Base-by-base conservation (phyloP, 805 yeast species). In the Candida anglica region DNA sequence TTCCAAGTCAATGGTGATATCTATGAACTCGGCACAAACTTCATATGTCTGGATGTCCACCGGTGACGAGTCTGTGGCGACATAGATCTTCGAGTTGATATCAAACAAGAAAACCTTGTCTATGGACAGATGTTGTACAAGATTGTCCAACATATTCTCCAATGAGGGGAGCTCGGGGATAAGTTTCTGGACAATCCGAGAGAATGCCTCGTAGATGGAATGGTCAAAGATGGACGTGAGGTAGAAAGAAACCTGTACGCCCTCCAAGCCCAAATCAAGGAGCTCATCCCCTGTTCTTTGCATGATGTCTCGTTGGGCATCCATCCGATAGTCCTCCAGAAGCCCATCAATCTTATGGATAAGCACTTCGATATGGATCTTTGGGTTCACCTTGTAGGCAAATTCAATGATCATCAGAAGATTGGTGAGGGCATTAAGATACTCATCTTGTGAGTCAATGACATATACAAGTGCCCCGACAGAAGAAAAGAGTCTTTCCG, bases 321-420 rank as follows among this genome's bases (percentile, higher is more conserved):
- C 98, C 33, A 87, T 71, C 40, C 96, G 72, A 56, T 86, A 93
- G 57, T 93, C 98, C 50, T 93, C 98, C 36, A 87, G 78, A 27
- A 91, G 69, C 0, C 98, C 98, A 53, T 93, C 98, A 34, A 93
- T 91, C 56, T 93, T 93, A 61, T 93, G 98, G 29, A 93, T 88
- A 35, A 93, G 70, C 3, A 91, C 95, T 58, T 93, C 98, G 32
- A 93, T 81, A 52, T 88, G 86, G 31, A 91, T 81, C 23, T 69
- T 69, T 3, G 96, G 96, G 48, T 89, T 87, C 26, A 83, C 82
- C 47, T 80, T 79, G 52, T 83, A 79, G 0, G 96, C 97, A 48
- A 80, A 84, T 51, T 86, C 93, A 39, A 89, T 82, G 41, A 93
- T 87, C 70, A 82, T 81, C 4, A 91, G 86, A 31, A 93, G 64